Conservation (phyloP, 352 stramenopile genomes). For the Globisporangium okanoganense region DNA sequence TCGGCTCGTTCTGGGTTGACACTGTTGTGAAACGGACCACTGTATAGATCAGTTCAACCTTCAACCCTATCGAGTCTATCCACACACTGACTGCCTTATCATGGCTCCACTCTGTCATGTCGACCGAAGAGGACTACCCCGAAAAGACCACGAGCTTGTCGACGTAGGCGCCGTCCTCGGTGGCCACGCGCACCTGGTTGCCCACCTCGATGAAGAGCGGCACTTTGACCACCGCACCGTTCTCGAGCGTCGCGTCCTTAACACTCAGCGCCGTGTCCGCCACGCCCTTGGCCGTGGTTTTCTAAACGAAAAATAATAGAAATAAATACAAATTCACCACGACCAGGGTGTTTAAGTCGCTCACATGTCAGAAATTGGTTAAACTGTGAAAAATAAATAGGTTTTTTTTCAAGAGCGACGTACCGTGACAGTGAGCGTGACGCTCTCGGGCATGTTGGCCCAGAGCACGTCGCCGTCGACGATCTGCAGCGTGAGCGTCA, state of each 20-base stretch:
- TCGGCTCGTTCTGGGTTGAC: neutral
- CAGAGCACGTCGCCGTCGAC: constrained; percentile 80
- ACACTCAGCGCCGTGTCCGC: constrained; percentile 72
- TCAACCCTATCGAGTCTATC: neutral
- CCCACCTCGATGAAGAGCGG: constrained; percentile 80
- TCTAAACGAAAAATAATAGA: too few species aligned
- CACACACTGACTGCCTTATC: neutral
- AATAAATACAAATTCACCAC: neutral
- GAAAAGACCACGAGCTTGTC: constrained; percentile 52
- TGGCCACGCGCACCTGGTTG: constrained; percentile 69
- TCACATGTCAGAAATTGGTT: neutral
- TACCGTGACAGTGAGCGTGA: constrained; percentile 70
- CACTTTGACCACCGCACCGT: constrained; percentile 78
- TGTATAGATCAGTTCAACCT: neutral
- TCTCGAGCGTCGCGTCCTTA: constrained; percentile 80
- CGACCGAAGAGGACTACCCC: neutral
- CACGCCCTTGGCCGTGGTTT: constrained; percentile 78
- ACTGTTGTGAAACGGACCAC: neutral
- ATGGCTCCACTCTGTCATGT: neutral
- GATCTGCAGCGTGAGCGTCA: constrained; percentile 81
- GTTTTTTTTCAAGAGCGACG: neutral
- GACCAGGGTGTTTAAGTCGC: neutral
- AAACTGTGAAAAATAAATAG: neutral
- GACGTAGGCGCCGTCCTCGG: constrained; percentile 72
- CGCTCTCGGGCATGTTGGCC: constrained; percentile 83